phyloP scores from a whole-genome alignment of 331 rosid genomes.

The Cucumis variabilis region DNA sequence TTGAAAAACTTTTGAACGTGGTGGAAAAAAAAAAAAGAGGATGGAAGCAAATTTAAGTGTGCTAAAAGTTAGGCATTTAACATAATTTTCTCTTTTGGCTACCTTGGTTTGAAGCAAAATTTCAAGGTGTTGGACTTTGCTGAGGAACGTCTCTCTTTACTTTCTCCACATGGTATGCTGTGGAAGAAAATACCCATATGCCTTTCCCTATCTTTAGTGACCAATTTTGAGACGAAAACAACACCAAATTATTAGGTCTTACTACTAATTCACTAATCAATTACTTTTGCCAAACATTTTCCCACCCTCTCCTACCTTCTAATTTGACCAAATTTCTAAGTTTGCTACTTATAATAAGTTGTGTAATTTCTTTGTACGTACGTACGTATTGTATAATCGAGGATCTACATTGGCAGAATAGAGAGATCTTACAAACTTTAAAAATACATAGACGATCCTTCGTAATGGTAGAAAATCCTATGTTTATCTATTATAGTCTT shows the following conservation, averaged over 20 bases:
- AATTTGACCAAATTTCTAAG: background rate
- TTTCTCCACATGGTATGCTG: background rate
- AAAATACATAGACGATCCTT: too few relatives aligned
- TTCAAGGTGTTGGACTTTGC: constrained; percentile 9
- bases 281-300: background rate
- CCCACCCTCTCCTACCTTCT: background rate
- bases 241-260: background rate
- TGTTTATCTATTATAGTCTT: too few relatives aligned
- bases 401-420: too few relatives aligned
- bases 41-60: background rate
- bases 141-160: too few relatives aligned
- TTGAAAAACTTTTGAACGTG: too few relatives aligned
- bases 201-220: background rate
- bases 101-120: background rate
- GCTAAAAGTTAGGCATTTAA: background rate
- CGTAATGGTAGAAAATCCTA: too few relatives aligned
- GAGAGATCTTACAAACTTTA: too few relatives aligned
- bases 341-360: too few relatives aligned
- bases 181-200: background rate
- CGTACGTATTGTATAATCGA: too few relatives aligned
- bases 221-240: constrained; percentile 18
- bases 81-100: background rate
- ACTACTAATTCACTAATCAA: background rate
- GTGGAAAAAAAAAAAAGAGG: background rate
- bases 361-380: too few relatives aligned